Evolutionary conservation across 805 yeast genomes (phyloP).

Genomic region (Ogataea glucozyma): DNA sequence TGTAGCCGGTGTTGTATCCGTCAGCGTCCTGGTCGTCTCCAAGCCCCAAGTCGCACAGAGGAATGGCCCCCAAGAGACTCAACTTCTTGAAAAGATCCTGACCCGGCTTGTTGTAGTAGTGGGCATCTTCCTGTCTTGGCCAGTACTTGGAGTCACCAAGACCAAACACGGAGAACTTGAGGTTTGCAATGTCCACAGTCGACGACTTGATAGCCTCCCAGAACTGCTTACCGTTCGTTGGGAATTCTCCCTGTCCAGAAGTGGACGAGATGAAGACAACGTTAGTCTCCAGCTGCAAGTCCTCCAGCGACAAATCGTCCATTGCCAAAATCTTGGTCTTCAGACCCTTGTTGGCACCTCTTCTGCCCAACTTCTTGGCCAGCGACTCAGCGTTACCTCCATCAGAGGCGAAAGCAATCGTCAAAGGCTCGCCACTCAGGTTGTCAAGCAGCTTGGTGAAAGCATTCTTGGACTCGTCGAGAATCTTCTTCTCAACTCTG

Average conservation of each 20-base stretch:
- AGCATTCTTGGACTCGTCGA: constrained; percentile 70
- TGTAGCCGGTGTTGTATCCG: constrained; percentile 90
- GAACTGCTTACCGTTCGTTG: constrained; percentile 74
- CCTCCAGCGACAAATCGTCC: constrained; percentile 75
- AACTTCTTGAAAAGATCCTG: constrained; percentile 69
- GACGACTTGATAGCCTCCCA: constrained; percentile 74
- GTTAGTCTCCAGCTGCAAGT: constrained; percentile 67
- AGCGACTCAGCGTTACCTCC: constrained; percentile 85
- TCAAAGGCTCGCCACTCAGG: constrained; percentile 87
- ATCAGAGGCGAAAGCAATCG: constrained; percentile 85
- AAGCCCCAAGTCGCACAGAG: constrained; percentile 72
- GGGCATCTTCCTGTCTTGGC: constrained; percentile 96
- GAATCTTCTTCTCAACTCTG: constrained; percentile 53
- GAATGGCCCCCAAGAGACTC: constrained; percentile 69
- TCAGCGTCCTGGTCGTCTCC: constrained; percentile 99
- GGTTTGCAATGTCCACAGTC: constrained; percentile 61
- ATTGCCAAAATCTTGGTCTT: constrained; percentile 64
- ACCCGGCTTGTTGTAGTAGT: constrained; percentile 90
- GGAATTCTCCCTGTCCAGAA: constrained; percentile 87
- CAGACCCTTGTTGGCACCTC: constrained; percentile 79
- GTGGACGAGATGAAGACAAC: constrained; percentile 72
- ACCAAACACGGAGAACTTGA: constrained; percentile 67
- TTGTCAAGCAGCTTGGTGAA: constrained; percentile 78
- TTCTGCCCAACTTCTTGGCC: constrained; percentile 75
- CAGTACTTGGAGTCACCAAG: constrained; percentile 86